These are phyloP conservation scores for Dictyostelium purpureum DNA, from an alignment of 78 protist species.

Conservation along the genomic window DNA sequence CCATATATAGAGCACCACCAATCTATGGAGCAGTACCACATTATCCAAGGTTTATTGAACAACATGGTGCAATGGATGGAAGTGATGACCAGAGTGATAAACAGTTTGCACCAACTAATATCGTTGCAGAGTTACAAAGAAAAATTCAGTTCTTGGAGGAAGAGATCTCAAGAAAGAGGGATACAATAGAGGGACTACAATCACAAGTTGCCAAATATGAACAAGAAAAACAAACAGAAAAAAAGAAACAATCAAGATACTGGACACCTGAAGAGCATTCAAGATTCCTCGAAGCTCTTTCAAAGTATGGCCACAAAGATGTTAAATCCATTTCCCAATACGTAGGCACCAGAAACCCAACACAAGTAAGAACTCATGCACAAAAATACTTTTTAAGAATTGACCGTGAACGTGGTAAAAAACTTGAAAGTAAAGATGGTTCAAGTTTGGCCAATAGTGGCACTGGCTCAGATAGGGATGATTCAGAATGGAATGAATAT, in stretches of 20 bases:
- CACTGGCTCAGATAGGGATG: neutral
- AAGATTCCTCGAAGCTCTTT: slow-evolving; percentile 64
- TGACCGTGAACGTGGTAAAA: slow-evolving; percentile 54
- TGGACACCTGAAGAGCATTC: slow-evolving; percentile 78
- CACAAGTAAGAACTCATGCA: slow-evolving; percentile 78
- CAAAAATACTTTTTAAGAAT: slow-evolving; percentile 70
- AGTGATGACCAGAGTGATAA: neutral
- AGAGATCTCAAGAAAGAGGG: slow-evolving; percentile 51
- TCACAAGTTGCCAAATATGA: slow-evolving; percentile 52
- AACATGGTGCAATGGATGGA: neutral
- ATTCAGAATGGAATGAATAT: slow-evolving; percentile 7
- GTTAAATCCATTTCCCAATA: slow-evolving; percentile 59
- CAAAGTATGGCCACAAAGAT: slow-evolving; percentile 62
- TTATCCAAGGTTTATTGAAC: neutral
- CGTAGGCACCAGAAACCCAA: slow-evolving; percentile 67
- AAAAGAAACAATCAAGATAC: slow-evolving; percentile 66
- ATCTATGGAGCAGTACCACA: neutral
- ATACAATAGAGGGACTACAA: slow-evolving; percentile 61
- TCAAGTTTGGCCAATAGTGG: neutral
- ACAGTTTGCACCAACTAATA: neutral
- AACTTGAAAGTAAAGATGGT: slow-evolving; percentile 10
- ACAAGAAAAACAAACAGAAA: slow-evolving; percentile 71
- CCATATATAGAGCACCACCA: neutral
- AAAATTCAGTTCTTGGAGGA: slow-evolving; percentile 59
- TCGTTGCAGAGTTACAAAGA: slow-evolving; percentile 16